Evolutionary conservation across 768 basidiomycete genomes (phyloP), one percentile per base, ranked within the genome.

Genomic region (Hygrocybe coccinea): DNA sequence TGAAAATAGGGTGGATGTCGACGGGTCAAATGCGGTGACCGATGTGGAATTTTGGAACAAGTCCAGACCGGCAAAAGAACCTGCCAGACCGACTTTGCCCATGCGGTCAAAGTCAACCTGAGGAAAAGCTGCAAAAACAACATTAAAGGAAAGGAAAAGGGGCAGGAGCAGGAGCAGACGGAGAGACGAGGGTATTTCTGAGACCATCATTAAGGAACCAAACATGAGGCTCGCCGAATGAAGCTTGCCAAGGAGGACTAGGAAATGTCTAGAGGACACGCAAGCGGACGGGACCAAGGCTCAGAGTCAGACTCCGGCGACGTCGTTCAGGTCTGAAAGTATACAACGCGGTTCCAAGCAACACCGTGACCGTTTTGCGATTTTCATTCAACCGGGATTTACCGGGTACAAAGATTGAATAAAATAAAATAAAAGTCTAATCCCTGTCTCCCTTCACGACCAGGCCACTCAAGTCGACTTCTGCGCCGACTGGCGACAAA

Each of bases 31-130:
- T 34, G 83, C 65, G 61, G 80, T 65, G 47, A 29, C 29, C 4
- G 79, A 62, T 25, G 64, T 56, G 33, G 81, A 69, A 56, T 80
- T 81, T 65, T 83, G 74, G 77, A 87, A 86, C 56, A 94, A 65
- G 65, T 87, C 87, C 58, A 99, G 75, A 44, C 94, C 95, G 21
- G 87, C 81, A 66, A 97, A 99, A 34, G 89, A 78, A 55, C 95
- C 95, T 24, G 86, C 85, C 39, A 97, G 78, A 55, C 85, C 93
- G 49, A 97, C 93, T 53, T 79, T 85, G 60, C 95, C 95, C 91
- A 99, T 95, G 52, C 87, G 85, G 62, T 77, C 72, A 64, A 84
- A 87, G 69, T 89, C 87, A 63, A 89, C 76, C 57, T 75, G 72
- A 5, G 83, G 84, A 12, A 83, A 71, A 5, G 76, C 67, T 8